Evolutionary conservation across 495 filamentous ascomycete species (phyloP).

Genomic region (Neurospora sp.): DNA sequence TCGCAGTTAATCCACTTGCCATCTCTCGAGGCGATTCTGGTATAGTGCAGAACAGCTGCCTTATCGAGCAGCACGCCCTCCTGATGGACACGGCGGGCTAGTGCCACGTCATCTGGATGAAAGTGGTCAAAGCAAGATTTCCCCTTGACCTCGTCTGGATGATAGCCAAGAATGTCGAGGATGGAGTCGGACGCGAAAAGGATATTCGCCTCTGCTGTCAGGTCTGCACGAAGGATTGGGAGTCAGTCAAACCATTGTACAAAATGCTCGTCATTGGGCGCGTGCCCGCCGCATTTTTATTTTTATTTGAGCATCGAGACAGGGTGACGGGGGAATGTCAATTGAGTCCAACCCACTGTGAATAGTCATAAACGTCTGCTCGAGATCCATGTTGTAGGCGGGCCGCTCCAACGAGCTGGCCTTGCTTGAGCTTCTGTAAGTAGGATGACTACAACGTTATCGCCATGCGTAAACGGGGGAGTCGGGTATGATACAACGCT

Average conservation of each 20-base stretch:
- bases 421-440: constrained; percentile 16
- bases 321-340: constrained; percentile 3
- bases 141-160: constrained; percentile 62
- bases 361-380: constrained; percentile 89
- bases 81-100: constrained; percentile 62
- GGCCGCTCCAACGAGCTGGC: constrained; percentile 27
- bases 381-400: constrained; percentile 46
- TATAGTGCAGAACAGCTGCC: constrained; percentile 76
- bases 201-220: constrained; percentile 66
- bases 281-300: not conserved
- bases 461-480: constrained; percentile 18
- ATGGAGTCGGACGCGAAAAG: constrained; percentile 80
- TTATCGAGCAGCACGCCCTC: constrained; percentile 71
- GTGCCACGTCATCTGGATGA: constrained; percentile 69
- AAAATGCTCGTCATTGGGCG: not conserved
- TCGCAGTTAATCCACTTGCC: constrained; percentile 76
- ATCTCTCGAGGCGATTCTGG: constrained; percentile 54
- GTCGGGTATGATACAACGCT: not conserved
- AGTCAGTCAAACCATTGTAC: constrained; percentile 1
- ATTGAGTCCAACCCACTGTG: constrained; percentile 52
- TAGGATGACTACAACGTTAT: constrained; percentile 18
- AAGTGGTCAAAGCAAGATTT: constrained; percentile 82
- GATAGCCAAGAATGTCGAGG: constrained; percentile 70
- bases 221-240: constrained; percentile 41
- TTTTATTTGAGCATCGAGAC: not conserved